These are phyloP conservation scores for Paramecium bursaria DNA, from an alignment of 73 alveolate genomes.

Conservation along the genomic window DNA sequence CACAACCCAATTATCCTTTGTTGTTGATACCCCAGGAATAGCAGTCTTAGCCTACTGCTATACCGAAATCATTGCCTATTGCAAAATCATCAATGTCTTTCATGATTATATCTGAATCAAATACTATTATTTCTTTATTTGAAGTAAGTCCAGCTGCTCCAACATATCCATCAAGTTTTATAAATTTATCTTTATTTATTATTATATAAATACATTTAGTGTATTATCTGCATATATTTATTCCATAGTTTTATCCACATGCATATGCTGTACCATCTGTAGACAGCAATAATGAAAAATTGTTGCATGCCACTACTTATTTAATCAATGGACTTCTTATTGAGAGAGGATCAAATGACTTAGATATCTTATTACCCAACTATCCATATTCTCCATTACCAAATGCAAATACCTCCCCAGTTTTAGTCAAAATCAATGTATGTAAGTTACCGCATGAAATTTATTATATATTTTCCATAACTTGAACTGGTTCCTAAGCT, in stretches of 20 bases:
- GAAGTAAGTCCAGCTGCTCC: slow-evolving; percentile 27
- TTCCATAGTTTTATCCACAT: slow-evolving; percentile 40
- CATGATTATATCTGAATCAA: slow-evolving; percentile 23
- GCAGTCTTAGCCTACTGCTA: neutral
- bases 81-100: slow-evolving; percentile 1
- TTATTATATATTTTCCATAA: neutral
- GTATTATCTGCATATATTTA: slow-evolving; percentile 4
- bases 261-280: slow-evolving; percentile 13
- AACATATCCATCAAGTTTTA: slow-evolving; percentile 16
- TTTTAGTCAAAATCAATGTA: slow-evolving; percentile 1
- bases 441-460: slow-evolving; percentile 39
- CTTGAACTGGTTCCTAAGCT: no score
- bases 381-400: slow-evolving; percentile 9
- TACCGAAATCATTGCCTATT: slow-evolving; percentile 20
- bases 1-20: no score
- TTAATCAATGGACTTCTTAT: neutral
- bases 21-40: no score
- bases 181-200: slow-evolving; percentile 17
- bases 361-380: neutral
- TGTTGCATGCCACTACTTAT: neutral
- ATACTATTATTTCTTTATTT: slow-evolving; percentile 5
- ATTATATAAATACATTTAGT: neutral
- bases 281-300: slow-evolving; percentile 26
- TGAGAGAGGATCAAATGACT: neutral
- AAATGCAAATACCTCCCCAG: slow-evolving; percentile 31